A percentile compares a stretch with the other conserved stretches of the same genome.
Evolutionary conservation across 495 filamentous ascomycete species (phyloP).

Genomic region (Peziza echinospora): DNA sequence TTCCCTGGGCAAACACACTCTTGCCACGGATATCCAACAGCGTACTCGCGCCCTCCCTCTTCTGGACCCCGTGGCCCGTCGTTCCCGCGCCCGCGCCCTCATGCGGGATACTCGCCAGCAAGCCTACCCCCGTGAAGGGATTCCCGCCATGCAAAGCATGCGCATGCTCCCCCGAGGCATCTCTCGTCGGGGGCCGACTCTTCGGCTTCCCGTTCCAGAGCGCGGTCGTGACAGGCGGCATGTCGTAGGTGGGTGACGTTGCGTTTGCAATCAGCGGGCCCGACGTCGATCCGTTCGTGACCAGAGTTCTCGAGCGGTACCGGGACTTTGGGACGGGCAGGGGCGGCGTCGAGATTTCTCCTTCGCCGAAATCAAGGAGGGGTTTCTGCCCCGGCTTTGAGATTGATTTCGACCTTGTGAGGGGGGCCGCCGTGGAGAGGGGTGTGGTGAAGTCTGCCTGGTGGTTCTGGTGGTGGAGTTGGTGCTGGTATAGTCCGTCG

Average conservation of each 20-base stretch:
- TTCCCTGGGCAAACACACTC: not conserved
- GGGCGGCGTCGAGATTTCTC: not conserved
- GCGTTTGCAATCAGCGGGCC: not conserved
- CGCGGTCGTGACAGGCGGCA: not conserved
- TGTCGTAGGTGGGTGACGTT: not conserved
- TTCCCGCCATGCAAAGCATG: not conserved
- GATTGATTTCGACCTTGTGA: not conserved
- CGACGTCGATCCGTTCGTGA: not conserved
- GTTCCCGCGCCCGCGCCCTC: not conserved
- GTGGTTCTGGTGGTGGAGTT: not conserved
- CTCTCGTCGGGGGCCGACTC: not conserved
- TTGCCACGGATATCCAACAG: not conserved
- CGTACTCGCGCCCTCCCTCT: not conserved
- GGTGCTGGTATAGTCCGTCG: too few species aligned
- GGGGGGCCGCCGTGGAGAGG: not conserved
- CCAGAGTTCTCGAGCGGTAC: not conserved
- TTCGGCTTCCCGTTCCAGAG: not conserved
- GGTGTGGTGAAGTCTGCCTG: not conserved
- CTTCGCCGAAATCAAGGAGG: not conserved
- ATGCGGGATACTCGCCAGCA: not conserved
- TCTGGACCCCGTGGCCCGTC: not conserved
- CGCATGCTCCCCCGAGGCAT: not conserved
- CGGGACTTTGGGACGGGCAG: not conserved
- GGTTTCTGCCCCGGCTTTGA: not conserved
- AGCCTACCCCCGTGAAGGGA: not conserved